phyloP scores from a whole-genome alignment of 2,329 filamentous ascomycete genomes.

The Talaromyces sp. region DNA sequence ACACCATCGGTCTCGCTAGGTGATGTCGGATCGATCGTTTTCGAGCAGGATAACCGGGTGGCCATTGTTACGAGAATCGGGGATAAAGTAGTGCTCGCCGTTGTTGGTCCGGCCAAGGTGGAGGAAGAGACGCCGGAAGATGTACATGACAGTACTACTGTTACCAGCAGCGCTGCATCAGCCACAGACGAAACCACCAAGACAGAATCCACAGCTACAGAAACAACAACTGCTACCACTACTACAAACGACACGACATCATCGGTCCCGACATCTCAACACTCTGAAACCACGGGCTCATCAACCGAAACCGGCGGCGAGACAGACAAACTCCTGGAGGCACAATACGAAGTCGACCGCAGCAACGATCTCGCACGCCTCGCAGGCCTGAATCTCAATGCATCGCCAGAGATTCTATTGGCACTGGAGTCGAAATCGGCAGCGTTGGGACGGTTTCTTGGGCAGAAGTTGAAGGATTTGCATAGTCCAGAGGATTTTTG shows the following conservation, averaged over 20 bases:
- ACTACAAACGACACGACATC: not conserved
- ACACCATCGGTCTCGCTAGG: slow-evolving; percentile 36
- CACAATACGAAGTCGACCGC: slow-evolving; percentile 36
- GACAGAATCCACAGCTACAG: not conserved
- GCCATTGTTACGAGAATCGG: slow-evolving; percentile 38
- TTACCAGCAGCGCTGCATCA: slow-evolving; percentile 3
- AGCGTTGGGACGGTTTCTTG: slow-evolving; percentile 34
- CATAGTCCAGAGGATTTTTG: slow-evolving; percentile 40
- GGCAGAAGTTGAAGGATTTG: slow-evolving; percentile 34
- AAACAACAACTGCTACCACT: not conserved
- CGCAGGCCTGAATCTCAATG: slow-evolving; percentile 32
- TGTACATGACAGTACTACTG: not conserved
- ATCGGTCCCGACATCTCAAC: not conserved
- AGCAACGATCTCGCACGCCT: slow-evolving; percentile 34
- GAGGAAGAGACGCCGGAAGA: slow-evolving; percentile 9
- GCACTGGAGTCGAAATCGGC: slow-evolving; percentile 40
- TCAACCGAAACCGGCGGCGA: not conserved
- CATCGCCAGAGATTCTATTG: slow-evolving; percentile 33
- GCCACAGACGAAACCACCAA: slow-evolving; percentile 5
- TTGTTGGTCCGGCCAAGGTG: slow-evolving; percentile 32
- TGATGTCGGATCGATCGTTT: slow-evolving; percentile 40
- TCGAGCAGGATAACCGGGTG: slow-evolving; percentile 36
- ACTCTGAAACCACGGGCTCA: not conserved
- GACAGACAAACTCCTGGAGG: slow-evolving; percentile 23
- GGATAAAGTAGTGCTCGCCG: slow-evolving; percentile 38